Base-by-base conservation (phyloP, 2,329 filamentous ascomycete genomes). In the Pseudogymnoascus sp. region DNA sequence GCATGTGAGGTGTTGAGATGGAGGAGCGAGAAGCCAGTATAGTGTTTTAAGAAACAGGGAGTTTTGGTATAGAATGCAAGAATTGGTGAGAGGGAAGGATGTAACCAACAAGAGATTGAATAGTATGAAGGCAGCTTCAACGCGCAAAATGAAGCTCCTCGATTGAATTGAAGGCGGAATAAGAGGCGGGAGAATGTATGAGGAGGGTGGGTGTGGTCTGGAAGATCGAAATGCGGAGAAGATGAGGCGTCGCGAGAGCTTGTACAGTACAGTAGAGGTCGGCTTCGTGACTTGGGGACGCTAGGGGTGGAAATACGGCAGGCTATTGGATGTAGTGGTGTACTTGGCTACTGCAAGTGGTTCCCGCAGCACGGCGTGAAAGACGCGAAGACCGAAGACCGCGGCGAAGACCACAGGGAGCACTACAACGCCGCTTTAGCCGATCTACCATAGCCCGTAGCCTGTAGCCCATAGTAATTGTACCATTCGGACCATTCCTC, bases 1-100 rank as follows among this genome's bases (percentile, higher is more conserved):
- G 33, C 37, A 60, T 60, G 33, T 60, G 59, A 60, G 59, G 59
- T 60, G 19, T 56, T 56, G 50, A 56, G 50, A 56, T 56, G 50
- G 29, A 53, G 46, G 46, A 56, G 50, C 50, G 50, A 56, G 23
- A 56, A 56, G 50, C 50, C 50, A 56, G 50, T 56, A 56, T 33
- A 31, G n/a, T 29, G n/a, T 29, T 56, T 15, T 56, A 56, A 56
- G 50, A 56, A 56, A 56, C 50, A 56, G 50, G 29, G 11, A 53
- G 46, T 40, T 29, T 29, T 42, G n/a, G 50, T 56, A 56, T 56
- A 19, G 50, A 42, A 42, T 60, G 59, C 59, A 38, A 60, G 59
- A 60, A 60, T 38, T 60, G 59, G 59, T 42, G 50, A 23, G 59
- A 60, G 59, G 59, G 59, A 60, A 60, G 59, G 59, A 60, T 60